A percentile compares a stretch with the other conserved stretches of the same genome.
These are phyloP conservation scores for Cryptomeria japonica DNA, from an alignment of 75 land plant species.

Conservation along the genomic window DNA sequence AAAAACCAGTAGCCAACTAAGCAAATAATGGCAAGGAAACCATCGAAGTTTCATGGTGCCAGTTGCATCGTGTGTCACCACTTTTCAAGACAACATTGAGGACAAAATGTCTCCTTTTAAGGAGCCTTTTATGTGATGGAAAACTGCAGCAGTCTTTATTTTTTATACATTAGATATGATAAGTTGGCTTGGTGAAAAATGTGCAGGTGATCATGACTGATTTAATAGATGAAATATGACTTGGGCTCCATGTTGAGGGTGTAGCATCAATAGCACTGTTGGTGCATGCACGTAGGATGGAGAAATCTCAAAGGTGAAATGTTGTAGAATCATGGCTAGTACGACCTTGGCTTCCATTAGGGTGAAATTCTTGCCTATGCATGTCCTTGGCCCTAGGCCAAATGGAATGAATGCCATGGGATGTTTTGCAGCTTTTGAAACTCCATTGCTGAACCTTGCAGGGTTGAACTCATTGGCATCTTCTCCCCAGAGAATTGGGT, in stretches of 20 bases:
- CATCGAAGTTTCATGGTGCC: neutral
- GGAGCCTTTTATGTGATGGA: neutral
- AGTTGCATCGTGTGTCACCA: neutral
- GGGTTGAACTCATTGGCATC: slow-evolving; percentile 40
- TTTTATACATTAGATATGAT: neutral
- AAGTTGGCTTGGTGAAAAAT: neutral
- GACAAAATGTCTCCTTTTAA: slow-evolving; percentile 1
- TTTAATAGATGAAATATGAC: neutral
- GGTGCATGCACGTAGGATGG: slow-evolving; percentile 53
- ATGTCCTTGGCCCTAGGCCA: slow-evolving; percentile 48
- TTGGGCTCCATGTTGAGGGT: slow-evolving; percentile 25
- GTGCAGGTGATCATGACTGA: neutral
- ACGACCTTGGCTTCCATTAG: slow-evolving; percentile 47
- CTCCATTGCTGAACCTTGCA: slow-evolving; percentile 18
- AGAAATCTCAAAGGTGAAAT: slow-evolving; percentile 42
- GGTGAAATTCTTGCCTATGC: slow-evolving; percentile 60
- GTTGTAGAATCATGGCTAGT: slow-evolving; percentile 42
- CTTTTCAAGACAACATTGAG: neutral
- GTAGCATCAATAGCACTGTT: neutral
- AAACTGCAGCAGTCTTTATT: neutral
- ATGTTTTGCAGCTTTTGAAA: slow-evolving; percentile 14
- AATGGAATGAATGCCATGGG: slow-evolving; percentile 55
- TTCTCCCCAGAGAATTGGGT: slow-evolving; percentile 33
- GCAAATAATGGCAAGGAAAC: neutral
- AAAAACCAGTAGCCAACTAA: neutral